A percentile compares a stretch with the other conserved stretches of the same genome.
Evolutionary conservation across 768 basidiomycete species (phyloP).

Genomic region (Tulasnella sp.): DNA sequence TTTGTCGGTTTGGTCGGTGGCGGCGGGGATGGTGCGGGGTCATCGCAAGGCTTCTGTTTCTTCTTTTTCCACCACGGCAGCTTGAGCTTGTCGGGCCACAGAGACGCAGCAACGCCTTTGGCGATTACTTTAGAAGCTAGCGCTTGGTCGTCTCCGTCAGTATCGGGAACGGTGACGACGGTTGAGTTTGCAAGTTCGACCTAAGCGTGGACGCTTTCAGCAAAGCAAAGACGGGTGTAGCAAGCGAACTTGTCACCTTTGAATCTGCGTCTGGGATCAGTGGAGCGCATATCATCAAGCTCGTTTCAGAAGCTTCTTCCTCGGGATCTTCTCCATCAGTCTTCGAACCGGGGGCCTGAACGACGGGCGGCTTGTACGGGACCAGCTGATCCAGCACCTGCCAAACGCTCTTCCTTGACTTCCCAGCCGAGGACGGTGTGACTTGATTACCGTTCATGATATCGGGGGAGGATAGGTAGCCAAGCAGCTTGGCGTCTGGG

Average conservation of each 20-base stretch:
- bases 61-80: constrained; percentile 29
- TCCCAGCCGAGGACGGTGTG: constrained; percentile 48
- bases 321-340: constrained; percentile 46
- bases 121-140: constrained; percentile 25
- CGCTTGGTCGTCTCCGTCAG: constrained; percentile 37
- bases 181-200: constrained; percentile 67
- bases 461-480: constrained; percentile 60
- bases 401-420: constrained; percentile 60
- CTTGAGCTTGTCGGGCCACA: constrained; percentile 31
- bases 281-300: constrained; percentile 77
- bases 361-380: constrained; percentile 17
- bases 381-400: constrained; percentile 56
- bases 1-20: constrained; percentile 22
- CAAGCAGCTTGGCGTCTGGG: constrained; percentile 54
- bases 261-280: constrained; percentile 65
- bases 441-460: constrained; percentile 60
- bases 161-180: constrained; percentile 54
- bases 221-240: neutral
- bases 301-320: constrained; percentile 51
- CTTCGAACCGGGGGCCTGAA: neutral
- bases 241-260: constrained; percentile 46
- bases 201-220: neutral
- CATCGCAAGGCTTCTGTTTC: neutral
- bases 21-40: neutral
- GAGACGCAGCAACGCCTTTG: constrained; percentile 21